phyloP scores from a whole-genome alignment of 1,284 basidiomycete genomes.

The Ceratobasidium sp. region DNA sequence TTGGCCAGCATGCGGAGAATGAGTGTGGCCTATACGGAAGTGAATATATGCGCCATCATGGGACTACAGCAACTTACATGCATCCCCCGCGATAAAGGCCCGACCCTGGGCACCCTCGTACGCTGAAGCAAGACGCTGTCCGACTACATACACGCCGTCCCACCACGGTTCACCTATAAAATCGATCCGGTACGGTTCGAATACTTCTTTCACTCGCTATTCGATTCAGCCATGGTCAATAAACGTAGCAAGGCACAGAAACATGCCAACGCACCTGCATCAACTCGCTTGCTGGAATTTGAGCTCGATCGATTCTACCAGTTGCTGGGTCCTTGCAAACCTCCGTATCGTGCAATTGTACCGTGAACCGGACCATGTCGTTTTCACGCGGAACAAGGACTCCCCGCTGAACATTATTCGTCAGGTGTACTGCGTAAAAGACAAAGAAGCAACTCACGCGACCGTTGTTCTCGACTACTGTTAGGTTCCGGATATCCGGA shows the following conservation, averaged over 20 bases:
- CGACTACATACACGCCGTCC: slow-evolving; percentile 48
- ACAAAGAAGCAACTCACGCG: background rate
- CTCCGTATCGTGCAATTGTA: slow-evolving; percentile 8
- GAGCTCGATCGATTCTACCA: slow-evolving; percentile 29
- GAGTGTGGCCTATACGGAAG: slow-evolving; percentile 52
- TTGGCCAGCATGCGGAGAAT: slow-evolving; percentile 57
- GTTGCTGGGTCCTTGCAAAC: background rate
- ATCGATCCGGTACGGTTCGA: slow-evolving; percentile 27
- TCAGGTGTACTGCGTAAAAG: too few relatives aligned
- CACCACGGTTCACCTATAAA: slow-evolving; percentile 13
- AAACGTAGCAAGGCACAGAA: background rate
- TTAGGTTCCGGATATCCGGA: slow-evolving; percentile 24
- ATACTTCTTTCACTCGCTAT: slow-evolving; percentile 21
- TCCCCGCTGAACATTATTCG: background rate
- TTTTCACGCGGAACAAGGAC: slow-evolving; percentile 31
- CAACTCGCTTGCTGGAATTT: slow-evolving; percentile 5
- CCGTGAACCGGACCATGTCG: slow-evolving; percentile 36
- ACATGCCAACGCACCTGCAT: slow-evolving; percentile 23
- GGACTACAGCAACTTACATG: slow-evolving; percentile 44
- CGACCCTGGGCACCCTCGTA: slow-evolving; percentile 52
- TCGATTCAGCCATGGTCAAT: background rate
- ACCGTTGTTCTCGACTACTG: slow-evolving; percentile 35
- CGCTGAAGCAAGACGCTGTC: slow-evolving; percentile 54
- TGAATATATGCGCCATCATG: background rate
- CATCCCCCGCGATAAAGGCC: slow-evolving; percentile 56